These are phyloP conservation scores for Epichloe hybrida DNA, from an alignment of 2,329 filamentous ascomycete species.

Conservation along the genomic window DNA sequence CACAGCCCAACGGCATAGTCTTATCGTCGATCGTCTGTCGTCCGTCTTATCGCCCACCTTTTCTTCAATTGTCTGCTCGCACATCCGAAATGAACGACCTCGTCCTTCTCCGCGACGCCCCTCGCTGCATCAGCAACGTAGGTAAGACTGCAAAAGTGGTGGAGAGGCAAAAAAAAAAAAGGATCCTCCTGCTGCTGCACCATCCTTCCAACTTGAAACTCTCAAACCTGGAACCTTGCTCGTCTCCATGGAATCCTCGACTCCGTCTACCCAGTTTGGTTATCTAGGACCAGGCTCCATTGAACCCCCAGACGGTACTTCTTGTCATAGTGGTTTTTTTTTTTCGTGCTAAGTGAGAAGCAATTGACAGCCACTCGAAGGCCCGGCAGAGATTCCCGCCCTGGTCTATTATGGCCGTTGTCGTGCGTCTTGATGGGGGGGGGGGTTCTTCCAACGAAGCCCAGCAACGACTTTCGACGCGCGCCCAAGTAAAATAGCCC, in stretches of 20 bases:
- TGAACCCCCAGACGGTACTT: conserved; percentile 2
- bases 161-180: neutral
- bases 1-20: neutral
- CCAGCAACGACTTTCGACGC: neutral
- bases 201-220: conserved; percentile 4
- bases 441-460: neutral
- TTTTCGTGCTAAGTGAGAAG: neutral
- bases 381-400: neutral
- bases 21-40: neutral
- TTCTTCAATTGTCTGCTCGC: neutral
- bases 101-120: neutral
- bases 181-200: conserved; percentile 1
- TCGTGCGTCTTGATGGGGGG: neutral
- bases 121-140: neutral
- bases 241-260: conserved; percentile 4
- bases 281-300: conserved; percentile 1
- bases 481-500: conserved; percentile 4
- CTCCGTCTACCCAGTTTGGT: conserved; percentile 2
- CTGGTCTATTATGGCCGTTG: neutral
- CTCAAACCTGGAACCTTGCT: conserved; percentile 6
- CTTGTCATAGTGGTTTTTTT: neutral
- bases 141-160: neutral
- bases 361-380: neutral
- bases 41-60: neutral
- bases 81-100: neutral